Evolutionary conservation across 2,329 filamentous ascomycete genomes (phyloP).

Genomic region (Aspergillus fumigatiaffinis): DNA sequence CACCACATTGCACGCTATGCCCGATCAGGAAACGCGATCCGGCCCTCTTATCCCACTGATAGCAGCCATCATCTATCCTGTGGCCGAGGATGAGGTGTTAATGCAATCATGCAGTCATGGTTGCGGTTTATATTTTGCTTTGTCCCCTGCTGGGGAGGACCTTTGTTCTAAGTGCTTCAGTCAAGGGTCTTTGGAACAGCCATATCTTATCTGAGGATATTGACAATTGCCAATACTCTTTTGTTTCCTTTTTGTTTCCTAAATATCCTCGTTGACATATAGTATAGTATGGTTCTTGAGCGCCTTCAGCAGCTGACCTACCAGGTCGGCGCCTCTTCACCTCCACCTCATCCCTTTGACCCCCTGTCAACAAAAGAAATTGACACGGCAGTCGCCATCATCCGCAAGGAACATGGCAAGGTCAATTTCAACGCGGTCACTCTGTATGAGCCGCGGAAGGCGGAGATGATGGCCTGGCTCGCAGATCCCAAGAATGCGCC

Average conservation of each 20-base stretch:
- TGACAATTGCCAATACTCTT: background rate
- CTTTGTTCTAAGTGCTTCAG: background rate
- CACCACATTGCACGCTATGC: constrained; percentile 28
- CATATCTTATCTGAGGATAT: background rate
- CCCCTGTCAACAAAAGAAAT: constrained; percentile 72
- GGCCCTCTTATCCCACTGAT: constrained; percentile 29
- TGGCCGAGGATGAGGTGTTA: background rate
- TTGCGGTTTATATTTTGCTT: background rate
- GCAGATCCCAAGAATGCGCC: constrained; percentile 58
- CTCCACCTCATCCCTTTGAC: constrained; percentile 68
- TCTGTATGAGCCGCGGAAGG: constrained; percentile 79
- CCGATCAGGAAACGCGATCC: constrained; percentile 58
- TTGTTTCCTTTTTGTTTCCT: background rate
- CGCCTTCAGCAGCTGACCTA: constrained; percentile 61
- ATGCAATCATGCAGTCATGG: background rate
- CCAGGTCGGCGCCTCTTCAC: constrained; percentile 55
- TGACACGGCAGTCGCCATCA: constrained; percentile 61
- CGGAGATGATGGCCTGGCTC: constrained; percentile 76
- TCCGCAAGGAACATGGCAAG: constrained; percentile 66
- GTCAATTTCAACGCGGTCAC: constrained; percentile 85
- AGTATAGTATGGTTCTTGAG: constrained; percentile 62
- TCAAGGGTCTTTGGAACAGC: background rate
- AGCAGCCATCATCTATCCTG: background rate
- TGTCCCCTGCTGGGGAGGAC: background rate
- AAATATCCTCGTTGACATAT: background rate